These are phyloP conservation scores for Phytophthora aleatoria DNA, from an alignment of 352 stramenopile genomes.

Conservation along the genomic window DNA sequence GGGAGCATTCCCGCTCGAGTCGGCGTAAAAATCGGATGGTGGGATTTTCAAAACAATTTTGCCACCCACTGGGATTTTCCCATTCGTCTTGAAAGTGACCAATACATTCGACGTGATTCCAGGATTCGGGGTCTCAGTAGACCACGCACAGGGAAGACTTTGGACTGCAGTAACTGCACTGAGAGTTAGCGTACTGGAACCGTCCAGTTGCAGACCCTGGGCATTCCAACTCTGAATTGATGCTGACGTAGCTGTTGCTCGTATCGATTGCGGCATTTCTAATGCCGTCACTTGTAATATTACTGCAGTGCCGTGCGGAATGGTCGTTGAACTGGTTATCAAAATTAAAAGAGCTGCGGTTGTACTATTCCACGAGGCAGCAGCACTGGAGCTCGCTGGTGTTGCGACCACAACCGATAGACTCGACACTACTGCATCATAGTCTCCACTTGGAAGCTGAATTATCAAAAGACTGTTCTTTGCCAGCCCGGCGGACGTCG, in stretches of 20 bases:
- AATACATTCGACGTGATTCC: conserved; percentile 50
- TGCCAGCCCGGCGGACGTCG: conserved; percentile 46
- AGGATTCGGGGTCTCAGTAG: conserved; percentile 45
- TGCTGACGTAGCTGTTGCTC: conserved; percentile 24
- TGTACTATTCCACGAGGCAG: conserved; percentile 42
- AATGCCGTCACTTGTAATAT: conserved; percentile 46
- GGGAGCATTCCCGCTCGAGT: conserved; percentile 24
- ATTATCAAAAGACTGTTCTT: conserved; percentile 47
- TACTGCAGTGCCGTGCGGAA: conserved; percentile 37
- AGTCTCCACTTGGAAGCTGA: conserved; percentile 46
- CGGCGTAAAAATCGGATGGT: conserved; percentile 41
- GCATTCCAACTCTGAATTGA: conserved; percentile 58
- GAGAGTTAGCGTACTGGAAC: conserved; percentile 37
- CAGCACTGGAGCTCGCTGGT: conserved; percentile 29
- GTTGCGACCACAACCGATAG: conserved; percentile 35
- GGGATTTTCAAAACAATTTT: conserved; percentile 48
- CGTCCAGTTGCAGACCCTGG: conserved; percentile 45
- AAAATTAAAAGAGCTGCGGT: conserved; percentile 43
- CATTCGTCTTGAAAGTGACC: conserved; percentile 55
- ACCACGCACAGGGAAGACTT: conserved; percentile 40
- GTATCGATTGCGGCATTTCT: conserved; percentile 54
- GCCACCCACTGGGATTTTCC: conserved; percentile 41
- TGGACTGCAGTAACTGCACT: conserved; percentile 45
- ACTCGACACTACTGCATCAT: conserved; percentile 28
- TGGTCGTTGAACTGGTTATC: conserved; percentile 34